A percentile compares a stretch with the other conserved stretches of the same genome.
Conservation (phyloP, 768 basidiomycete genomes). For the Gelatoporia subvermispora region DNA sequence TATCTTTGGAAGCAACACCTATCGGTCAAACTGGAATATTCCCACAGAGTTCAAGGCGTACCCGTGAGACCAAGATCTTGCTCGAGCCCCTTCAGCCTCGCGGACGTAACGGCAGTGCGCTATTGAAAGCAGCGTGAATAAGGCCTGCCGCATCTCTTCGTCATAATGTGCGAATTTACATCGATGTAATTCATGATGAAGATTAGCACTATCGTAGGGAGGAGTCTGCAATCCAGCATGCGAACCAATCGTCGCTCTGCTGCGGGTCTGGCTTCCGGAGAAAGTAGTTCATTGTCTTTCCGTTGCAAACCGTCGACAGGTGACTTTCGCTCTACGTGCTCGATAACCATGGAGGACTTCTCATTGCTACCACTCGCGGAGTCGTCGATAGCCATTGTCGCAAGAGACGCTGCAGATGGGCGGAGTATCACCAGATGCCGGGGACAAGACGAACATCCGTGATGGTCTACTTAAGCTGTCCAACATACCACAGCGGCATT, state of each 20-base stretch:
- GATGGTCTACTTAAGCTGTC: too few relatives aligned
- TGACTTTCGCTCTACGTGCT: too few relatives aligned
- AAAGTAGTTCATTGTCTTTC: constrained; percentile 19
- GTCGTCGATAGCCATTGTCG: too few relatives aligned
- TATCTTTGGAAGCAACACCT: constrained; percentile 26
- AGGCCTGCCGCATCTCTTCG: not conserved
- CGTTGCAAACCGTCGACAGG: not conserved
- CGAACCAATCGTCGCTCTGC: constrained; percentile 42
- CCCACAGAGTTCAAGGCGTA: constrained; percentile 4
- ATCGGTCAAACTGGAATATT: not conserved
- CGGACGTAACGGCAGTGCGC: constrained; percentile 36
- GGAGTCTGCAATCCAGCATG: constrained; percentile 49
- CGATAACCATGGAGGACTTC: too few relatives aligned
- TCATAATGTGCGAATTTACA: constrained; percentile 28
- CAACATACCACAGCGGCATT: too few relatives aligned
- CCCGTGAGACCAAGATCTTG: constrained; percentile 32
- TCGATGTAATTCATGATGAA: constrained; percentile 69
- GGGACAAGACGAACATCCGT: too few relatives aligned
- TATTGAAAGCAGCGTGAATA: constrained; percentile 5
- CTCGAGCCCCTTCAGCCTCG: constrained; percentile 36
- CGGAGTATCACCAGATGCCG: too few relatives aligned
- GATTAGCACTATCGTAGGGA: constrained; percentile 55
- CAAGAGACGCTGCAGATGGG: too few relatives aligned
- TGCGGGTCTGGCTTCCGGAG: constrained; percentile 13
- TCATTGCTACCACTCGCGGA: too few relatives aligned